Evolutionary conservation across 257 asterid species (phyloP), one percentile per base, ranked within the genome.

Genomic region (Plectranthus barbatus): DNA sequence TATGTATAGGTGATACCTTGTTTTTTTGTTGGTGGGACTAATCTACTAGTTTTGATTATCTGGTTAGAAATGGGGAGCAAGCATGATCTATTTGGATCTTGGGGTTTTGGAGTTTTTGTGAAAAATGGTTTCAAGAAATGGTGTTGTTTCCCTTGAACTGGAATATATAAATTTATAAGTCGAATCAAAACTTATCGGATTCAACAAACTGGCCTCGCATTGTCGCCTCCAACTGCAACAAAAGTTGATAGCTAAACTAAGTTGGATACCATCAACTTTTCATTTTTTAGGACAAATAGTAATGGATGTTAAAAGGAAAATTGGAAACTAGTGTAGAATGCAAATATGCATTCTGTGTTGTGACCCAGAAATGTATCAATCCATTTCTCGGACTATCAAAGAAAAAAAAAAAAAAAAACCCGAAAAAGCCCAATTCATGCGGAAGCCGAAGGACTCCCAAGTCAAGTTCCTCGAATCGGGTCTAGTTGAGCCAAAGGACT

Each of bases 11-110:
- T 14, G 9, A 15, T 0, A 41, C 7, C 36, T 21, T 56, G 17
- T 11, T 62, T 53, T 12, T 31, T 31, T 68, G 3, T 31, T 70
- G 64, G 69, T 70, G 74, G 69, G 74, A 14, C 57, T 52, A 24
- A 8, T 44, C 24, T 14, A 31, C 31, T 24, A 71, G 47, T 40
- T 70, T 17, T n/a, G n/a, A n/a, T n/a, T 33, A 46, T 34, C 24
- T 36, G 14, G 7, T 44, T 55, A 47, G 37, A 55, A 53, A 55
- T 54, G 71, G 74, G 71, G 74, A 62, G 62, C 78, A 68, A 62
- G 56, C 39, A 12, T 48, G 21, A 74, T 68, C 78, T 56, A 36
- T 45, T 7, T 37, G n/a, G 70, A 73, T 73, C 37, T 36, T 64
- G 31, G 23, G 1, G 8, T 62, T 45, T 62, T 62, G 62, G 62